These are phyloP conservation scores for Fraxinus sp. DNA, from an alignment of 305 asterid genomes.

Conservation along the genomic window DNA sequence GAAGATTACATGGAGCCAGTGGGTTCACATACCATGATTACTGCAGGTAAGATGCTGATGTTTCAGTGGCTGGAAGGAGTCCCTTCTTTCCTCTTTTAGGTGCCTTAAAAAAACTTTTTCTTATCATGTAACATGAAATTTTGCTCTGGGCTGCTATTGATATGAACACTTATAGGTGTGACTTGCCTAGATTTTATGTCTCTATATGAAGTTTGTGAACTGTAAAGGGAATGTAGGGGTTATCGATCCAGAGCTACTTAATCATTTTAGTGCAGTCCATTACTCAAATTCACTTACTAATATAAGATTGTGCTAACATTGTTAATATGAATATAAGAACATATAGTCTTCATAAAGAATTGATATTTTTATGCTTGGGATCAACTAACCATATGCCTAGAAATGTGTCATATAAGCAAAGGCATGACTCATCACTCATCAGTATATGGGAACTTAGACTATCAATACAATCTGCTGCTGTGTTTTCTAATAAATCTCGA, in stretches of 20 bases:
- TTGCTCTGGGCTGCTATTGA: neutral
- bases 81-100: slow-evolving; percentile 6
- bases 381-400: neutral
- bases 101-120: neutral
- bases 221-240: neutral
- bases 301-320: neutral
- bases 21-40: slow-evolving; percentile 24
- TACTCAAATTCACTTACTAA: neutral
- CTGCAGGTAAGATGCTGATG: slow-evolving; percentile 34
- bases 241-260: neutral
- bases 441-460: neutral
- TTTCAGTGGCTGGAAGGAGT: slow-evolving; percentile 10
- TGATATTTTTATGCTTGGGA: neutral
- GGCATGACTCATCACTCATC: neutral
- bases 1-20: slow-evolving; percentile 24
- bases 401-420: neutral
- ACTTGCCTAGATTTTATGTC: neutral
- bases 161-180: neutral
- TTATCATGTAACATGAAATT: neutral
- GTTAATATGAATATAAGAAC: neutral
- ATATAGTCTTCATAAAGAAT: neutral
- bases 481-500: neutral
- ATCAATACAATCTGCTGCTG: neutral
- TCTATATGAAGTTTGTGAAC: neutral
- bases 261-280: neutral